Evolutionary conservation across 139 green algal species (phyloP).

Genomic region (Volvox reticuliferus): DNA sequence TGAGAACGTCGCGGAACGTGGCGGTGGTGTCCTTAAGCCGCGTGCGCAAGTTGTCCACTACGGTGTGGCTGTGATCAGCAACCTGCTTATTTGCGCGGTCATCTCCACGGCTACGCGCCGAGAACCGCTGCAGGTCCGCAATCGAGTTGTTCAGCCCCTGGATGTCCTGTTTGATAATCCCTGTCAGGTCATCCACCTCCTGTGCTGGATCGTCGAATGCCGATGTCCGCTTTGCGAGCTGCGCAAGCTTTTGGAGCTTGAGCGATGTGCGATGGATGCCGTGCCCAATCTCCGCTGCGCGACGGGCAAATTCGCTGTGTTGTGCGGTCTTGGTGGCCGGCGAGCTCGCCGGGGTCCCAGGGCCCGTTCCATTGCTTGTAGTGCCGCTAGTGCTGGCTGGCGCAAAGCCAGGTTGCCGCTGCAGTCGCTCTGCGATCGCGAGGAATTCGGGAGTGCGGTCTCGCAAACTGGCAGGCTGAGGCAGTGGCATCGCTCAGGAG

Average conservation of each 20-base stretch:
- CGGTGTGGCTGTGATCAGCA: slow-evolving; percentile 87
- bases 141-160: slow-evolving; percentile 87
- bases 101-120: slow-evolving; percentile 14
- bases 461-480: slow-evolving; percentile 49
- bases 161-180: slow-evolving; percentile 94
- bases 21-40: slow-evolving; percentile 88
- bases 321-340: slow-evolving; percentile 47
- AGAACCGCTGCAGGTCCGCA: slow-evolving; percentile 75
- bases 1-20: slow-evolving; percentile 77
- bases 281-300: slow-evolving; percentile 89
- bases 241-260: slow-evolving; percentile 93
- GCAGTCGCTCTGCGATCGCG: slow-evolving; percentile 63
- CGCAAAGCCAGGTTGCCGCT: slow-evolving; percentile 62
- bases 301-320: slow-evolving; percentile 88
- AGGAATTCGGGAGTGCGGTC: slow-evolving; percentile 77
- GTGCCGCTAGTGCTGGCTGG: background rate
- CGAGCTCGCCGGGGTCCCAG: background rate
- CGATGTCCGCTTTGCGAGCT: slow-evolving; percentile 95
- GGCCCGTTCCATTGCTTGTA: slow-evolving; percentile 3
- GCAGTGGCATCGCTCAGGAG: slow-evolving; percentile 35
- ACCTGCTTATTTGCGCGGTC: slow-evolving; percentile 83
- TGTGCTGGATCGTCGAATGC: slow-evolving; percentile 97
- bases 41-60: slow-evolving; percentile 83
- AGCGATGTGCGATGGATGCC: slow-evolving; percentile 94
- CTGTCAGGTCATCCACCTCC: slow-evolving; percentile 95